phyloP scores from a whole-genome alignment of 352 stramenopile genomes.

The Plasmopara halstedii region DNA sequence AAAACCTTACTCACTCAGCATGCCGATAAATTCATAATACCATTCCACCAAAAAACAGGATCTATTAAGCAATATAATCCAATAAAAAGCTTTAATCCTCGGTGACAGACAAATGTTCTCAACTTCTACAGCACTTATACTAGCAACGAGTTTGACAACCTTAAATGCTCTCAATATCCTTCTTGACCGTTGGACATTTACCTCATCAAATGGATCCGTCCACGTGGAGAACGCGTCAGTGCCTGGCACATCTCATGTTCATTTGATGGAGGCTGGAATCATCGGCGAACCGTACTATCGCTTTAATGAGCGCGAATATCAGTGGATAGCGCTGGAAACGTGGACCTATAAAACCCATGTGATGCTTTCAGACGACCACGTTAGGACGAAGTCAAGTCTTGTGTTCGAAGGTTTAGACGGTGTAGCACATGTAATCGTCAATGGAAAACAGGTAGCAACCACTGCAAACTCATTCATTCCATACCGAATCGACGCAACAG shows the following conservation, averaged over 20 bases:
- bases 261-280: slow-evolving; percentile 51
- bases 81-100: not conserved
- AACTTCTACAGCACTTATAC: not conserved
- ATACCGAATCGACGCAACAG: slow-evolving; percentile 37
- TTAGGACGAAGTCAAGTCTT: slow-evolving; percentile 13
- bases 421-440: slow-evolving; percentile 56
- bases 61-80: no score
- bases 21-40: no score
- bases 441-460: slow-evolving; percentile 37
- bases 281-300: slow-evolving; percentile 60
- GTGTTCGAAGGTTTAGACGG: slow-evolving; percentile 70
- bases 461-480: slow-evolving; percentile 63
- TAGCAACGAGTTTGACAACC: slow-evolving; percentile 1
- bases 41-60: no score
- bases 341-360: slow-evolving; percentile 69
- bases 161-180: slow-evolving; percentile 14
- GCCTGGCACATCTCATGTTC: slow-evolving; percentile 65
- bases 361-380: slow-evolving; percentile 11
- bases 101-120: slow-evolving; percentile 14
- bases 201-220: slow-evolving; percentile 52
- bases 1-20: no score
- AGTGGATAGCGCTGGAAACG: slow-evolving; percentile 58
- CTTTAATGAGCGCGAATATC: slow-evolving; percentile 62
- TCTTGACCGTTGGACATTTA: slow-evolving; percentile 45
- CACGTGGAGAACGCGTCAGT: slow-evolving; percentile 36